Evolutionary conservation across 495 filamentous ascomycete species (phyloP).

Genomic region (Xylaria palmicola): DNA sequence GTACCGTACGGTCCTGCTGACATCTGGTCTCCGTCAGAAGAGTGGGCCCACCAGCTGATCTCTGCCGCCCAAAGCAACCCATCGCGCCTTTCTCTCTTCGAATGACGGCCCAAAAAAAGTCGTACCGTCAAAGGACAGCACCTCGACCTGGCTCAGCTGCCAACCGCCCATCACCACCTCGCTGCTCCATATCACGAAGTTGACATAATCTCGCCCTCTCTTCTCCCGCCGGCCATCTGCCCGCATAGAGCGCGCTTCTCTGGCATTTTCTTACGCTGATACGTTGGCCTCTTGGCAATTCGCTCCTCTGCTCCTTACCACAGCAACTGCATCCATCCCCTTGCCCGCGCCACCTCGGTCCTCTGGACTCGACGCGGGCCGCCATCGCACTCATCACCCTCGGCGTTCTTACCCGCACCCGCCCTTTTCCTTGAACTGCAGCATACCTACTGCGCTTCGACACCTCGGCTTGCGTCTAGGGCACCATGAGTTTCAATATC

Average conservation of each 20-base stretch:
- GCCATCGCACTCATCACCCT: not conserved
- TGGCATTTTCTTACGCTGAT: not conserved
- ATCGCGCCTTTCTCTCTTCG: constrained; percentile 7
- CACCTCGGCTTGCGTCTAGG: not conserved
- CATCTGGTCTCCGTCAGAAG: not conserved
- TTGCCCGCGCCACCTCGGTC: no score
- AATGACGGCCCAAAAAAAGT: constrained; percentile 17
- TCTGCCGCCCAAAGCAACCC: not conserved
- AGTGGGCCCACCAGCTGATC: not conserved
- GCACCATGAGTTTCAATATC: constrained; percentile 24
- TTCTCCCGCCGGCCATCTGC: not conserved
- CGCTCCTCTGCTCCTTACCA: no score
- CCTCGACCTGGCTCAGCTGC: not conserved
- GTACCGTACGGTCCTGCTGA: not conserved
- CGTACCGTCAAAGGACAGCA: constrained; percentile 3
- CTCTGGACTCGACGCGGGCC: not conserved
- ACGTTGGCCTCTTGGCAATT: not conserved
- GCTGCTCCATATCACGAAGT: not conserved
- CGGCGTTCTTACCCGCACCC: not conserved
- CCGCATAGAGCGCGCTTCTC: not conserved
- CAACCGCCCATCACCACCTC: not conserved
- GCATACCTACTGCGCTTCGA: not conserved
- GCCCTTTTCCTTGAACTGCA: no score
- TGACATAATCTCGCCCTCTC: not conserved
- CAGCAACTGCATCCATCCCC: no score